Percentiles rank a stretch among this genome's conserved stretches.
Evolutionary conservation across 306 rosid genomes (phyloP).

Genomic region (Cucurbita argyrosperma): DNA sequence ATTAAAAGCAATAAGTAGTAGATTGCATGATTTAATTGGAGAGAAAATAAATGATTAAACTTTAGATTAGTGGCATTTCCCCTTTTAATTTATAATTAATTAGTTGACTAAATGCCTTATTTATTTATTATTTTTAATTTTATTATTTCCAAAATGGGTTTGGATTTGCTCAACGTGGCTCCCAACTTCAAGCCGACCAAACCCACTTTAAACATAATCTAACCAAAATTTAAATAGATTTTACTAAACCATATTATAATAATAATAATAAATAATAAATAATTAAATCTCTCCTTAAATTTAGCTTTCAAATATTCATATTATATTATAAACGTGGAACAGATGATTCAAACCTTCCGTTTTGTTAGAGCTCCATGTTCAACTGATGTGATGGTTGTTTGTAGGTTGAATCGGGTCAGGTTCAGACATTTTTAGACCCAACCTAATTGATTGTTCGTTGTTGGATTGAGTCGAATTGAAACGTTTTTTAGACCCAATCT

Average conservation of each 20-base stretch:
- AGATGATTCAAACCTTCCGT: no score
- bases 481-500: no score
- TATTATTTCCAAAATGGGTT: background rate
- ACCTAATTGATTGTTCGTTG: no score
- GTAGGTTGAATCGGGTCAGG: no score
- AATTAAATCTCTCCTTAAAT: no score
- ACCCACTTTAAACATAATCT: background rate
- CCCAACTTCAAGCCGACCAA: background rate
- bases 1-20: background rate
- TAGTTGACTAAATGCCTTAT: background rate
- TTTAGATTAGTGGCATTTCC: background rate
- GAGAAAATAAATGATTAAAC: background rate
- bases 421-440: no score
- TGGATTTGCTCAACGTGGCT: conserved; percentile 1
- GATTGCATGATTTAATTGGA: background rate
- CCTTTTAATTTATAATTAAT: background rate
- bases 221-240: background rate
- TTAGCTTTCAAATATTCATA: no score
- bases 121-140: background rate
- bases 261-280: no score
- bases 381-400: no score
- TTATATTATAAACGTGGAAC: no score
- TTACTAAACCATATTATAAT: background rate
- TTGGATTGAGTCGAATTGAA: no score
- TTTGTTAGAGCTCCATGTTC: no score